Evolutionary conservation across 352 stramenopile genomes (phyloP).

Genomic region (Labyrinthula sp.): DNA sequence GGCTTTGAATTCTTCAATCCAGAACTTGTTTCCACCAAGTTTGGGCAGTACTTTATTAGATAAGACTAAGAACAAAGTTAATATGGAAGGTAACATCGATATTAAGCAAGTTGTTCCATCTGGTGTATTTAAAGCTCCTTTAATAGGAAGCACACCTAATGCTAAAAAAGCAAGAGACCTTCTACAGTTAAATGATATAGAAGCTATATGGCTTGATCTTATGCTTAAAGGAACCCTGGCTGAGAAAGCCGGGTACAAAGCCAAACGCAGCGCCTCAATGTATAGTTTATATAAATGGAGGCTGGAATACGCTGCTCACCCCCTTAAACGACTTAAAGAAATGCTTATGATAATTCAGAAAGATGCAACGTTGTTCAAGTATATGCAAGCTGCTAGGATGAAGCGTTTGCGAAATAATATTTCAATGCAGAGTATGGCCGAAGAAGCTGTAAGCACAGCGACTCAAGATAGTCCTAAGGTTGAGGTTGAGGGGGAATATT

Average conservation of each 20-base stretch:
- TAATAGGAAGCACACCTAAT: slow-evolving; percentile 7
- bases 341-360: slow-evolving; percentile 12
- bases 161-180: slow-evolving; percentile 7
- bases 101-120: too few species aligned
- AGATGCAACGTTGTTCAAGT: slow-evolving; percentile 3
- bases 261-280: slow-evolving; percentile 6
- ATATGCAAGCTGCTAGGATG: not conserved
- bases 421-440: too few species aligned
- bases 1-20: slow-evolving; percentile 13
- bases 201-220: slow-evolving; percentile 20
- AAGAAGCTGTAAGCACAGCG: too few species aligned
- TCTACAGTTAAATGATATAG: slow-evolving; percentile 5
- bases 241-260: slow-evolving; percentile 12
- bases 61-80: slow-evolving; percentile 10
- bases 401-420: too few species aligned
- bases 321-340: slow-evolving; percentile 1
- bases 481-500: too few species aligned
- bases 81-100: slow-evolving; percentile 14
- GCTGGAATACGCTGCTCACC: slow-evolving; percentile 20
- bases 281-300: slow-evolving; percentile 24
- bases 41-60: slow-evolving; percentile 19
- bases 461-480: too few species aligned
- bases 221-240: slow-evolving; percentile 12
- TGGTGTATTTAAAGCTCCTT: slow-evolving; percentile 8
- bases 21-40: slow-evolving; percentile 10